Base-by-base conservation (phyloP, 129 eudicot genomes). In the Flaveria linearis region DNA sequence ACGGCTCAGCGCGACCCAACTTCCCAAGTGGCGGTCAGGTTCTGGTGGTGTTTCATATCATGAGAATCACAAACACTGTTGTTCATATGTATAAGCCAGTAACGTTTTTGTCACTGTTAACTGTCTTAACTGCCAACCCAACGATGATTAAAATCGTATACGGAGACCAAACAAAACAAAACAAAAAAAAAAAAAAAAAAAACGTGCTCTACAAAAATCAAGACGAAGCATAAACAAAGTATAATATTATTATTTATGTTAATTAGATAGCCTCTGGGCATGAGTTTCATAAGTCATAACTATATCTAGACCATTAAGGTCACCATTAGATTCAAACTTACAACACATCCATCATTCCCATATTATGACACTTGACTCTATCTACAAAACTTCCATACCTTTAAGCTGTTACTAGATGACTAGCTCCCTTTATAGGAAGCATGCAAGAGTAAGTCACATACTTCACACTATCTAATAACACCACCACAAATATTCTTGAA, bases 391-490 rank as follows among this genome's bases (percentile, higher is more conserved):
- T 49, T 61, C 41, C 60, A 73, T 10, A 18, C 26, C 43, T 42
- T 63, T 63, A 94, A 18, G 96, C 75, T 20, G 90, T 84, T 75
- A 89, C 97, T 68, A 91, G 58, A 77, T 88, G 93, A 76, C 81
- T 84, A 56, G 90, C 85, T 70, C 94, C 94, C 82, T 74, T 81
- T 3, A 91, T 70, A 0, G 99, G 99, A 82, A 95, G 97, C 92
- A 89, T 86, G 82, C 99, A 95, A 9, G 99, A 95, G 71, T 95
- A 95, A 2, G 99, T 95, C 30, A 91, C 97, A 79, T 95, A 95
- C 89, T 95, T 95, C 20, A 91, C 96, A 64, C 99, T 89, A 70
- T 95, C 99, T 33, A 91, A 76, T 41, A 95, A 87, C 50, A 95
- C 99, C 47, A 95, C 99, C 60, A 95, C 99, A 63, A 91, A 95